Evolutionary conservation across 2,329 filamentous ascomycete genomes (phyloP), one percentile per base, ranked within the genome.

Genomic region (Didymella sp.): DNA sequence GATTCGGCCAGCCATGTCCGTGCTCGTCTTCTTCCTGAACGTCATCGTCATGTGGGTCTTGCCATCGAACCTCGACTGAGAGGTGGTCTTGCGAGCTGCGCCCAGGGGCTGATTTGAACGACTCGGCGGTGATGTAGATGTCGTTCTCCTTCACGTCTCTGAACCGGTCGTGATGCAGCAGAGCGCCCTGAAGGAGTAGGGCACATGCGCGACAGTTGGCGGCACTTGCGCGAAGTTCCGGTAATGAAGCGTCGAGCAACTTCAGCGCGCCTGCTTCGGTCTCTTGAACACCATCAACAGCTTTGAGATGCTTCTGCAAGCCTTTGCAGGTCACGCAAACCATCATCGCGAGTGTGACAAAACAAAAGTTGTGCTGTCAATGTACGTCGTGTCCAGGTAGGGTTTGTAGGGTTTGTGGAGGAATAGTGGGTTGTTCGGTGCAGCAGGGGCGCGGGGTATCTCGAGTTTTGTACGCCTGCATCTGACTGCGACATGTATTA

Each of bases 31-130:
- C 41, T 54, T 55, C 55, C n/a, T 49, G 38, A 12, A 67, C 65
- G 42, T 66, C 58, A 27, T 56, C 56, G 13, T 63, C 53, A 21
- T 62, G 60, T 28, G 38, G 56, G 15, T 63, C 56, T 27, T 64
- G 63, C 72, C 73, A 76, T 41, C 72, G 67, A 35, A 73, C 49
- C 48, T 75, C 72, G 21, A 76, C 68, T 1, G 73, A 74, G 15
- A 76, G 64, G 52, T 74, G 73, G 40, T 68, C 66, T 49, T 76
- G 72, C 19, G 59, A 57, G n/a, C 28, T 54, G 24, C 47, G 60
- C 6, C 50, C 59, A 21, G 51, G 45, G 15, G 48, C 59, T 4
- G 62, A 40, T 17, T 58, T 49, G 57, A 73, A 73, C 2, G 68
- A 68, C 48, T 71, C 65, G n/a, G 71, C 73, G 19, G 59, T 67